Evolutionary conservation across 306 rosid species (phyloP), one percentile per base, ranked within the genome.

Genomic region (Pyrus pyrifolia): DNA sequence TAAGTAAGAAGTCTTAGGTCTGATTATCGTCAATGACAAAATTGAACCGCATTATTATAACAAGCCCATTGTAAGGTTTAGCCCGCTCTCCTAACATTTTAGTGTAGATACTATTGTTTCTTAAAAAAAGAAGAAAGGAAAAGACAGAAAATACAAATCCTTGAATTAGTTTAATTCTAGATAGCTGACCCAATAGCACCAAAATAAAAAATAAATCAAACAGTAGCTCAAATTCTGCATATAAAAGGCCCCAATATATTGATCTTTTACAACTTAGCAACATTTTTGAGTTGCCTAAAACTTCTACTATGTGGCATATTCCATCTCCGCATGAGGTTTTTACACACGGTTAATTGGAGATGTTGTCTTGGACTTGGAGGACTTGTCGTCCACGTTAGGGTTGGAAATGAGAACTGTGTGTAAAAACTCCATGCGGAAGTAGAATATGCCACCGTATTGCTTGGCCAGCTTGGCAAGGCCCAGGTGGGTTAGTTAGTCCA

Each of bases 401-500:
- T 76, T 81, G 0, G 97, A 86, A 49, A 94, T 66, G 3, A 88
- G 73, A 4, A 94, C 87, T 96, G 89, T 91, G 88, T 90, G 88
- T 13, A 87, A 72, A 78, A 81, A 88, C 2, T 96, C 98, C 87
- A 94, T 88, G 8, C 86, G 87, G 64, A 94, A 86, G 83, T 91
- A 89, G 82, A 91, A 70, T 6, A 91, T 60, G 38, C 97, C 97
- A 27, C 96, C 95, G 80, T 88, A 91, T 38, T 73, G 73, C 27
- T 83, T 71, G 6, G 96, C 96, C 0, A 94, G 73, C 8, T 70
- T 74, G 51, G 93, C 96, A 0, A 94, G 81, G 0, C 98, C 98
- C 0, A 93, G 88, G 84, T 94, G 98, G 17, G 97, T 94, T 57
- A 94, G 31, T 61, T 94, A 88, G 33, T 90, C 89, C 91, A 89